Base-by-base conservation (phyloP, 169 alveolate genomes). In the Pseudocohnilembus persalinus region DNA sequence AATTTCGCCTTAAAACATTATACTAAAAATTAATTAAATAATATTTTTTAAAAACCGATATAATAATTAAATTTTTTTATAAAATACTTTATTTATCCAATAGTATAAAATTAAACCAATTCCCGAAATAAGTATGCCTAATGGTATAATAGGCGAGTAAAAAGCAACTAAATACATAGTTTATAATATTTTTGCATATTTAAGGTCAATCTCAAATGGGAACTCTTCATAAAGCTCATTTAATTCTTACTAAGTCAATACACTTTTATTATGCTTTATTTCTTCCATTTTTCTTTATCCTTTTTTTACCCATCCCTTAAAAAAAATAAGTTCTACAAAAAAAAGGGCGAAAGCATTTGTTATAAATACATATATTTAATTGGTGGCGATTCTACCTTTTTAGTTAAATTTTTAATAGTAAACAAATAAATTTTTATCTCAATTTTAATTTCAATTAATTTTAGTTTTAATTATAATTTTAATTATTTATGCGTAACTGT, bases 121-220 rank as follows among this genome's bases (percentile, higher is more conserved):
- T 31, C 77, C 34, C 25, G 86, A 75, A 74, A 77, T 68, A 0
- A 86, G 29, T 15, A 86, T 74, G 26, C 86, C 86, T 0, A 86
- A 28, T 0, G 90, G 90, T 63, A 86, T 74, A 28, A 86, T 82
- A 25, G 90, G 78, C 0, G 84, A 74, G 65, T 86, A 86, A 76
- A 86, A 86, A 29, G 90, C 90, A 31, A 76, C 83, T 25, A 86
- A 74, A 75, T 80, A 86, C 90, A 86, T 86, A 32, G 83, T 86
- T 31, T 81, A 80, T 29, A 86, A 63, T 65, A 80, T 31, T 29
- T 34, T 63, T n/a, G 87, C 86, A 81, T 86, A 86, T 31, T 74
- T 29, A 28, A 63, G 32, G 6, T 81, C 74, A 6, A 86, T 86
- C 63, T 79, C 73, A 68, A 77, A 86, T 4, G 31, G 24, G 1